These are phyloP conservation scores for Pyronema domesticum DNA, from an alignment of 495 filamentous ascomycete species.

Conservation along the genomic window DNA sequence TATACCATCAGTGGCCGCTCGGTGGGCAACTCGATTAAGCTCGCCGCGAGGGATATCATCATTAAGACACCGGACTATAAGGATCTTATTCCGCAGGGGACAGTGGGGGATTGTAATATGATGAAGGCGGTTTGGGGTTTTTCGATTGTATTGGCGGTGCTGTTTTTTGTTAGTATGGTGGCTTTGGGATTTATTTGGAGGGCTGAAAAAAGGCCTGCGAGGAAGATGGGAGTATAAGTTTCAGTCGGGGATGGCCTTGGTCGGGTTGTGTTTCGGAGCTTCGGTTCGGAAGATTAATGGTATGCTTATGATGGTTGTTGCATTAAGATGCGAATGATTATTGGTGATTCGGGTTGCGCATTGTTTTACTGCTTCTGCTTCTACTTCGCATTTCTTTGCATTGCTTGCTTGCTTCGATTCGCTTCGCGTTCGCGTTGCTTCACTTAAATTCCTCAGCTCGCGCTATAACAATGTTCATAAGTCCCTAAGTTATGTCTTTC, in stretches of 20 bases:
- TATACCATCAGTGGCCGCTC: constrained; percentile 19
- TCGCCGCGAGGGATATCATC: constrained; percentile 25
- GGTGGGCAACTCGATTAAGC: constrained; percentile 13
- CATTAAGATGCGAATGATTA: no score
- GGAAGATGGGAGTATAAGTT: constrained; percentile 2
- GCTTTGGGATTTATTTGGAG: constrained; percentile 43
- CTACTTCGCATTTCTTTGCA: no score
- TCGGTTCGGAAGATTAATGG: no score
- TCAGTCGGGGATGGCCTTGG: neutral
- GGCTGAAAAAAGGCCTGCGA: constrained; percentile 27
- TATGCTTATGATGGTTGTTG: no score
- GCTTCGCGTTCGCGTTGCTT: no score
- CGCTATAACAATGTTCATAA: no score
- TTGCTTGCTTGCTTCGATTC: no score
- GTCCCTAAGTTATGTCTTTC: no score
- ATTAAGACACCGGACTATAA: constrained; percentile 36
- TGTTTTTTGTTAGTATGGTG: constrained; percentile 49
- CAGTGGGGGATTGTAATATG: constrained; percentile 53
- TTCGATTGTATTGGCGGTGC: constrained; percentile 60
- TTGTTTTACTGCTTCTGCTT: no score
- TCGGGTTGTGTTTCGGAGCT: neutral
- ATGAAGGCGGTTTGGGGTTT: constrained; percentile 83
- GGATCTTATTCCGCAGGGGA: constrained; percentile 46
- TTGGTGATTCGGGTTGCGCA: no score
- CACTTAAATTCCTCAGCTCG: no score